Conservation (phyloP, 2,329 filamentous ascomycete species). For the Phoma sp. region DNA sequence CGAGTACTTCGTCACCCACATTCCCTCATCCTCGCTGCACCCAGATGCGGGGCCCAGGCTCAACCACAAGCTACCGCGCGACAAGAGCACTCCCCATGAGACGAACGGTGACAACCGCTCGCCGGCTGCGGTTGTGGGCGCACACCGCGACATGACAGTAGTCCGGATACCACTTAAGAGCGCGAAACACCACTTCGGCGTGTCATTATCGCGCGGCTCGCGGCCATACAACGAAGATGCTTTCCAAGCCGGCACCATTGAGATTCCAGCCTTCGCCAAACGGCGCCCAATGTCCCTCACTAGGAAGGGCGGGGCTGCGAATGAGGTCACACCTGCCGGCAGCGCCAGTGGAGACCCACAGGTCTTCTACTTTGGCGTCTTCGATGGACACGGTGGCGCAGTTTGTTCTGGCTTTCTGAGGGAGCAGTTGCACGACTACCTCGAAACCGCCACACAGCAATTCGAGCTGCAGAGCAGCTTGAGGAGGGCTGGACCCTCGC, state of each 20-base stretch:
- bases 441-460: slow-evolving; percentile 78
- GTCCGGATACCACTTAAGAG: slow-evolving; percentile 92
- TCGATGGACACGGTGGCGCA: slow-evolving; percentile 91
- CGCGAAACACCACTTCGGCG: slow-evolving; percentile 96
- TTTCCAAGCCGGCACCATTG: slow-evolving; percentile 91
- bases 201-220: slow-evolving; percentile 77
- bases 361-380: slow-evolving; percentile 96
- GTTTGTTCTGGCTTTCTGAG: slow-evolving; percentile 88
- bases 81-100: slow-evolving; percentile 81
- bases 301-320: slow-evolving; percentile 43
- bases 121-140: slow-evolving; percentile 48
- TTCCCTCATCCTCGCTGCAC: slow-evolving; percentile 91
- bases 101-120: slow-evolving; percentile 47
- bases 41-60: slow-evolving; percentile 77
- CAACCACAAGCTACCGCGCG: slow-evolving; percentile 85
- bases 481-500: slow-evolving; percentile 37
- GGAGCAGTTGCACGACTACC: slow-evolving; percentile 85
- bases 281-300: slow-evolving; percentile 73
- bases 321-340: slow-evolving; percentile 73
- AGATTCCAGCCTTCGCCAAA: slow-evolving; percentile 91
- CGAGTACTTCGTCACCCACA: slow-evolving; percentile 96
- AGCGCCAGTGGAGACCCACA: slow-evolving; percentile 88
- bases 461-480: slow-evolving; percentile 84
- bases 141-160: slow-evolving; percentile 78
- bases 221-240: slow-evolving; percentile 92